Conservation (phyloP, 2,329 filamentous ascomycete genomes). For the Endothia cerciana region DNA sequence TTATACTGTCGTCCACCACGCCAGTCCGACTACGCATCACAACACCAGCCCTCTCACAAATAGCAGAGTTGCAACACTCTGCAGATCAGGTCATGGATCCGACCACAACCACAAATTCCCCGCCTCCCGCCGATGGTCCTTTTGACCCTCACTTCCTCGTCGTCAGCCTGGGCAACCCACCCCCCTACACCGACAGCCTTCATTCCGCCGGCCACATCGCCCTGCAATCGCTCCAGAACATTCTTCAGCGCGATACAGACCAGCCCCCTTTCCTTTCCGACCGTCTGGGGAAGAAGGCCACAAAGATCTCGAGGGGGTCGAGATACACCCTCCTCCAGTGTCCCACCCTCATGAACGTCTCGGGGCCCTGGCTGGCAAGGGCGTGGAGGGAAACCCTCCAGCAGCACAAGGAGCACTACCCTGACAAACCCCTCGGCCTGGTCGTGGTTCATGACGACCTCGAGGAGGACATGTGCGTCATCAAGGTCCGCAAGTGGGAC, state of each 20-base stretch:
- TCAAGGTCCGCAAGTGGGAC: slow-evolving; percentile 66
- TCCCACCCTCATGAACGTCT: slow-evolving; percentile 81
- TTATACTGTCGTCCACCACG: background rate
- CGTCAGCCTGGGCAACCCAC: slow-evolving; percentile 85
- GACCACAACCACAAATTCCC: background rate
- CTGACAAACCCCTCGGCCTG: slow-evolving; percentile 48
- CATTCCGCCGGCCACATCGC: slow-evolving; percentile 88
- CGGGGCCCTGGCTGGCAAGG: slow-evolving; percentile 69
- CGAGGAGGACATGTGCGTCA: slow-evolving; percentile 69
- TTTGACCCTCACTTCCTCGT: slow-evolving; percentile 67
- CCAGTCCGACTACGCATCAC: background rate
- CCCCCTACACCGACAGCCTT: slow-evolving; percentile 73
- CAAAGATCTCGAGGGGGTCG: slow-evolving; percentile 50
- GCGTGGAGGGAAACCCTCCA: slow-evolving; percentile 65
- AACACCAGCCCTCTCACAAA: background rate
- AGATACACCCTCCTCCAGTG: slow-evolving; percentile 75
- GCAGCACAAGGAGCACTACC: slow-evolving; percentile 32
- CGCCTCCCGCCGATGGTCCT: slow-evolving; percentile 18
- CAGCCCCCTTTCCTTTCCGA: slow-evolving; percentile 55
- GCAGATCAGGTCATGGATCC: slow-evolving; percentile 3
- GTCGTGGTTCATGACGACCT: slow-evolving; percentile 90
- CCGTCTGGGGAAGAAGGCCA: slow-evolving; percentile 54
- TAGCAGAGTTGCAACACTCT: background rate
- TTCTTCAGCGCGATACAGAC: slow-evolving; percentile 42
- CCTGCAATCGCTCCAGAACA: slow-evolving; percentile 62